Conservation (phyloP, 2,329 filamentous ascomycete genomes). For the Beauveria caledonica region DNA sequence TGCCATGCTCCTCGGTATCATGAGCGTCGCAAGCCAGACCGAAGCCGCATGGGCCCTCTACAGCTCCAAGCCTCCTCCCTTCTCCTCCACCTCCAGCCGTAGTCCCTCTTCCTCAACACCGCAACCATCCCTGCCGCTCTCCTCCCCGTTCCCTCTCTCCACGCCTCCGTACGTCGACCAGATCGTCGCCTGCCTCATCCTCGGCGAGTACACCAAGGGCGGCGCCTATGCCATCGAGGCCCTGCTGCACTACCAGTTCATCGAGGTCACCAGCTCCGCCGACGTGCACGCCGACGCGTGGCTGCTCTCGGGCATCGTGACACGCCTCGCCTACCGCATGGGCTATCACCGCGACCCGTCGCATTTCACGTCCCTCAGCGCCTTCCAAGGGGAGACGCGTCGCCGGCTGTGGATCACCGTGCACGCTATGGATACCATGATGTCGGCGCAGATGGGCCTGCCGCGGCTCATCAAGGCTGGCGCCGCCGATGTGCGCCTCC, state of each 20-base stretch:
- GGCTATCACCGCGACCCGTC: conserved; percentile 40
- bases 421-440: conserved; percentile 34
- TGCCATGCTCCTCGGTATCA: conserved; percentile 35
- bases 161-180: conserved; percentile 19
- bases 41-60: conserved; percentile 21
- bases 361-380: conserved; percentile 29
- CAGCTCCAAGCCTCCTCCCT: not conserved
- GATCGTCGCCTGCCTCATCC: conserved; percentile 34
- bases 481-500: conserved; percentile 16
- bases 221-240: conserved; percentile 36
- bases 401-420: conserved; percentile 37
- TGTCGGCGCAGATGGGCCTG: conserved; percentile 39
- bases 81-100: not conserved
- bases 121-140: conserved; percentile 16
- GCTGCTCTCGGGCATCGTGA: conserved; percentile 35
- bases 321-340: conserved; percentile 37
- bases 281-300: conserved; percentile 31
- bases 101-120: not conserved
- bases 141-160: conserved; percentile 14
- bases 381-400: conserved; percentile 41
- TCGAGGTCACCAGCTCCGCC: conserved; percentile 22
- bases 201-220: conserved; percentile 34
- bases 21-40: conserved; percentile 24
- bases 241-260: conserved; percentile 31
- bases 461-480: conserved; percentile 34